phyloP scores from a whole-genome alignment of 352 stramenopile species.

The Phytophthora fragariaefolia region DNA sequence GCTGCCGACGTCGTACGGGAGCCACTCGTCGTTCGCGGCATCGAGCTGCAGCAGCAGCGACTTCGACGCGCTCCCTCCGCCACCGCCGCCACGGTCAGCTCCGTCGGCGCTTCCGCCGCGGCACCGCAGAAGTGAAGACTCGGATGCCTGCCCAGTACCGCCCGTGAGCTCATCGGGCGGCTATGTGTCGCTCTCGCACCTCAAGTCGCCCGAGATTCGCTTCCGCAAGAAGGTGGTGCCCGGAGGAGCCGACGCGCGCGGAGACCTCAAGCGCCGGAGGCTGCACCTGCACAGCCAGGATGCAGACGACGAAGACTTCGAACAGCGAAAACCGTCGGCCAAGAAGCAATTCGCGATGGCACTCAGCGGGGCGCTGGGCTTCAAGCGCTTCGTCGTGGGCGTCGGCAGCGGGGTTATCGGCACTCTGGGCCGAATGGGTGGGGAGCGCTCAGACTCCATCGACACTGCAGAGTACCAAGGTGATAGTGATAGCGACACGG shows the following conservation, averaged over 20 bases:
- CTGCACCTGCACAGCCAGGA: constrained; percentile 51
- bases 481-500: constrained; percentile 49
- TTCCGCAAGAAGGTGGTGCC: constrained; percentile 58
- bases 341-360: constrained; percentile 42
- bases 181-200: constrained; percentile 78
- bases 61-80: constrained; percentile 22
- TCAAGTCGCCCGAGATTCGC: constrained; percentile 79
- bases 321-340: constrained; percentile 32
- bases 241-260: constrained; percentile 45
- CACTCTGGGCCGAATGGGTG: constrained; percentile 36
- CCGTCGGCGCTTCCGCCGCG: constrained; percentile 29
- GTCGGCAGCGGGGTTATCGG: constrained; percentile 41
- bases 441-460: constrained; percentile 38
- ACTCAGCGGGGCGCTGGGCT: constrained; percentile 37
- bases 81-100: constrained; percentile 25
- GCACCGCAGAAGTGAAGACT: constrained; percentile 15
- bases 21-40: constrained; percentile 30
- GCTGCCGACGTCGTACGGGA: constrained; percentile 35
- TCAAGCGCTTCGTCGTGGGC: constrained; percentile 43
- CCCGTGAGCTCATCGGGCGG: constrained; percentile 55
- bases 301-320: constrained; percentile 33
- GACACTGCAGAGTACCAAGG: constrained; percentile 40
- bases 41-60: constrained; percentile 35
- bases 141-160: constrained; percentile 25
- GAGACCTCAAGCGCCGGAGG: constrained; percentile 65